Percentiles rank a stretch among this genome's conserved stretches.
phyloP scores from a whole-genome alignment of 208 protist genomes.

The Lotmaria passim region DNA sequence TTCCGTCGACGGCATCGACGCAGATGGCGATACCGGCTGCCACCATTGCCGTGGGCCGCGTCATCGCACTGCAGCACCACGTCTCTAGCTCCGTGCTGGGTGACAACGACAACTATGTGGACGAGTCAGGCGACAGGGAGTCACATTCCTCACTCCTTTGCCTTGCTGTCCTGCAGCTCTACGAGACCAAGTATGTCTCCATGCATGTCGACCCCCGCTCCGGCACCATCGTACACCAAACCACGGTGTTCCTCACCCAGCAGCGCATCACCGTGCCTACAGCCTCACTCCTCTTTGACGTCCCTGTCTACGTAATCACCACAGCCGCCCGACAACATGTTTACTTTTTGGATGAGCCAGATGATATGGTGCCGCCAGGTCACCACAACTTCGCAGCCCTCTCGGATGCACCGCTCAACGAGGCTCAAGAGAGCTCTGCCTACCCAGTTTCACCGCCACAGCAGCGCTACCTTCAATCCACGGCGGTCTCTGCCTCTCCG shows the following conservation, averaged over 20 bases:
- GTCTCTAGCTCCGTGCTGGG: too few relatives aligned
- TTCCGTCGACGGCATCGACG: not conserved
- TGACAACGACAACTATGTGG: too few relatives aligned
- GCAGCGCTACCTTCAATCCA: not conserved
- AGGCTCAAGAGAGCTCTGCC: too few relatives aligned
- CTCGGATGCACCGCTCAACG: too few relatives aligned
- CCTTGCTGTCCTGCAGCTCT: slow-evolving; percentile 53
- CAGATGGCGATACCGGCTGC: slow-evolving; percentile 5
- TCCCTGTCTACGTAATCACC: slow-evolving; percentile 69
- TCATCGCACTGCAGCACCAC: slow-evolving; percentile 39
- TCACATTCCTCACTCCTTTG: not conserved
- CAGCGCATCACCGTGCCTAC: slow-evolving; percentile 31
- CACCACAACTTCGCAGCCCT: not conserved
- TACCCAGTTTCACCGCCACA: too few relatives aligned
- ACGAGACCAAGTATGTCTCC: slow-evolving; percentile 42
- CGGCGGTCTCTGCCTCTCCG: not conserved
- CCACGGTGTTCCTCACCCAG: slow-evolving; percentile 42
- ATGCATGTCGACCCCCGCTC: slow-evolving; percentile 54
- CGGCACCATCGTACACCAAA: slow-evolving; percentile 49
- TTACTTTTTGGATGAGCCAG: slow-evolving; percentile 63
- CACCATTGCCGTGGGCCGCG: slow-evolving; percentile 52
- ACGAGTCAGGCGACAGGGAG: too few relatives aligned
- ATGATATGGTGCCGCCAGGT: not conserved
- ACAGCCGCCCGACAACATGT: slow-evolving; percentile 53
- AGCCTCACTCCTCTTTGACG: slow-evolving; percentile 58